Conservation (phyloP, 148 eudicot species). For the Rheum nobile region DNA sequence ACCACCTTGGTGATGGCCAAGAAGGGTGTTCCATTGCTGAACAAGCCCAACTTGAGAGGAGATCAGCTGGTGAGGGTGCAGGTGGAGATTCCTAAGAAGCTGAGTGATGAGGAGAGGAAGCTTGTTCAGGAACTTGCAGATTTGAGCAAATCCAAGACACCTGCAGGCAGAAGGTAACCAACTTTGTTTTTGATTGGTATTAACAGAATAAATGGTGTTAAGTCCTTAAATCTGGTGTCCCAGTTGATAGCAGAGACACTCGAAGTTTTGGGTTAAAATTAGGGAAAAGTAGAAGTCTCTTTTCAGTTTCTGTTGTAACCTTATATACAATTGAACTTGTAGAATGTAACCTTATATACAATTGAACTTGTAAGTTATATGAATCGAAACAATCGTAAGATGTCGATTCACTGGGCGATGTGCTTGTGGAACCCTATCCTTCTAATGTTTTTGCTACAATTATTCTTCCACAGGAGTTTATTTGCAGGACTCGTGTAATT, state of each 20-base stretch:
- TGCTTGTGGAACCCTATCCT: neutral
- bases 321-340: too few species aligned
- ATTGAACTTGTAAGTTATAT: neutral
- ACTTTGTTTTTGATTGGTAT: neutral
- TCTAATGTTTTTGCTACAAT: neutral
- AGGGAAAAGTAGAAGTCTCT: neutral
- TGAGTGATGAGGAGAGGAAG: slow-evolving; percentile 72
- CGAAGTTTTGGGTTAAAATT: neutral
- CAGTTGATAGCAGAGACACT: too few species aligned
- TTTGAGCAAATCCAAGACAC: slow-evolving; percentile 57
- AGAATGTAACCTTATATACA: too few species aligned
- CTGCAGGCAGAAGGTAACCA: slow-evolving; percentile 48
- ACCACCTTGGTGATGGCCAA: slow-evolving; percentile 87
- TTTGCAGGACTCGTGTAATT: neutral
- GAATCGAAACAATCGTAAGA: neutral
- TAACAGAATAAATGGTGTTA: neutral
- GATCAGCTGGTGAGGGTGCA: slow-evolving; percentile 83
- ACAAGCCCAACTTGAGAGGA: slow-evolving; percentile 66
- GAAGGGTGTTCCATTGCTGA: slow-evolving; percentile 76
- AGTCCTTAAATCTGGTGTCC: too few species aligned
- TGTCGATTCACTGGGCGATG: neutral
- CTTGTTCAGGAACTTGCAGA: slow-evolving; percentile 75
- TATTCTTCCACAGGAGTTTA: neutral
- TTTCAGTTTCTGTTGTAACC: neutral
- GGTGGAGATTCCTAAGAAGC: slow-evolving; percentile 80